phyloP scores from a whole-genome alignment of 768 basidiomycete species.

The Boletus huronensis region DNA sequence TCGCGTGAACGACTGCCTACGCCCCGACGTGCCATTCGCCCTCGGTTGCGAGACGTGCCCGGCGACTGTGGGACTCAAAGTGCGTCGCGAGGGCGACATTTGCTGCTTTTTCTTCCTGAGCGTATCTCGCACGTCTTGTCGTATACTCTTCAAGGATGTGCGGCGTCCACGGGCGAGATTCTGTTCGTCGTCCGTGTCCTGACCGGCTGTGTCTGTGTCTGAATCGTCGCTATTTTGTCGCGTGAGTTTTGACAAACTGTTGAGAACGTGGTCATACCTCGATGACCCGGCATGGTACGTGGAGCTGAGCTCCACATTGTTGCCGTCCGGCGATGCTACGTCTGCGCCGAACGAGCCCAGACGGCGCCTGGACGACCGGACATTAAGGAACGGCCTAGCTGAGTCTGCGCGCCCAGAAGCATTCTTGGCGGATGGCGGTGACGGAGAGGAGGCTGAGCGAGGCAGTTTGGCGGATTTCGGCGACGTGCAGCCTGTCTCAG shows the following conservation, averaged over 20 bases:
- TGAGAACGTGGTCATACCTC: slow-evolving; percentile 44
- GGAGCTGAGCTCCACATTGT: slow-evolving; percentile 69
- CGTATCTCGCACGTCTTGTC: slow-evolving; percentile 24
- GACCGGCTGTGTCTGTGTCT: slow-evolving; percentile 49
- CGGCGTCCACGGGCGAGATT: slow-evolving; percentile 43
- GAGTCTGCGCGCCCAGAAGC: slow-evolving; percentile 49
- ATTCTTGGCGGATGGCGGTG: slow-evolving; percentile 60
- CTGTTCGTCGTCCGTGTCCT: slow-evolving; percentile 54
- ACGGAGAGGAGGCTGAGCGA: slow-evolving; percentile 76
- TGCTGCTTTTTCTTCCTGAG: slow-evolving; percentile 28
- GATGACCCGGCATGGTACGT: slow-evolving; percentile 87
- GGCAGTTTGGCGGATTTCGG: slow-evolving; percentile 54
- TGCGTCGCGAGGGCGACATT: slow-evolving; percentile 24
- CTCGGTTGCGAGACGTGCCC: slow-evolving; percentile 33
- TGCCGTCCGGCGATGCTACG: slow-evolving; percentile 21
- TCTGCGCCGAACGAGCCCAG: slow-evolving; percentile 23
- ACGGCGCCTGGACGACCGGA: slow-evolving; percentile 26
- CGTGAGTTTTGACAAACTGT: slow-evolving; percentile 17
- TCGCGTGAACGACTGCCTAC: slow-evolving; percentile 58
- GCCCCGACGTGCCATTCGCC: slow-evolving; percentile 33
- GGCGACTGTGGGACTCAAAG: slow-evolving; percentile 20
- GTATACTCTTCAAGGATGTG: slow-evolving; percentile 30
- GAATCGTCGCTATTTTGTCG: slow-evolving; percentile 44
- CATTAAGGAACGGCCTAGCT: slow-evolving; percentile 33
- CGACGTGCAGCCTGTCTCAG: not conserved